Evolutionary conservation across 2,329 filamentous ascomycete species (phyloP), one percentile per base, ranked within the genome.

Genomic region (Fusarium austroafricanum): DNA sequence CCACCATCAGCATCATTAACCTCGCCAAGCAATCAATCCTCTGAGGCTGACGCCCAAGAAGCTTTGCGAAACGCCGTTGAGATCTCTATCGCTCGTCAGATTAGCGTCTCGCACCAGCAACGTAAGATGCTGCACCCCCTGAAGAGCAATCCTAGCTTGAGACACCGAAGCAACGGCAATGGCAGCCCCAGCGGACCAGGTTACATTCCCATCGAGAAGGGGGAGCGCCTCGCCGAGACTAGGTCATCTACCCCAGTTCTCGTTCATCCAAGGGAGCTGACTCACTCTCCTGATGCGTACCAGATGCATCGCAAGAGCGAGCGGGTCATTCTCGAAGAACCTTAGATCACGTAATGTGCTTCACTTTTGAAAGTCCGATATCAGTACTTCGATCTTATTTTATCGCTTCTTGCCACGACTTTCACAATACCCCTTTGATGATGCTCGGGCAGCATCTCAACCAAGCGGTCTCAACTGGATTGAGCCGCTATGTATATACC

Each of bases 31-130:
- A 38, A 71, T 68, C 37, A 65, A 52, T 42, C 56, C 28, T 8
- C 49, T 67, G 72, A 65, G 17, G 17, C 54, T 10, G 60, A 73
- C 20, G 62, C 71, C 10, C 68, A 70, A 3, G 69, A 72, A 21
- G 81, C 79, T 9, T 76, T 86, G 15, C 83, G 84, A 65, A 83
- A 83, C 42, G 86, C 88, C 3, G 88, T 89, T 6, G 86, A 90
- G 75, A 82, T 90, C 44, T 90, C 88, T 3, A 91, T 92, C 68
- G 89, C 89, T 1, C 82, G 90, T 2, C 89, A 91, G 75, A 90
- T 92, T 68, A 90, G 86, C 67, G 81, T 91, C 26, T 90, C 88
- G 14, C 80, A 85, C 14, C 83, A 88, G 76, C 89, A 91, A 75
- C 82, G 86, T 18, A 83, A 85, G 72, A 78, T 90, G 65, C 78